phyloP scores from a whole-genome alignment of 2,329 filamentous ascomycete genomes.

The Byssochlamys sp. region DNA sequence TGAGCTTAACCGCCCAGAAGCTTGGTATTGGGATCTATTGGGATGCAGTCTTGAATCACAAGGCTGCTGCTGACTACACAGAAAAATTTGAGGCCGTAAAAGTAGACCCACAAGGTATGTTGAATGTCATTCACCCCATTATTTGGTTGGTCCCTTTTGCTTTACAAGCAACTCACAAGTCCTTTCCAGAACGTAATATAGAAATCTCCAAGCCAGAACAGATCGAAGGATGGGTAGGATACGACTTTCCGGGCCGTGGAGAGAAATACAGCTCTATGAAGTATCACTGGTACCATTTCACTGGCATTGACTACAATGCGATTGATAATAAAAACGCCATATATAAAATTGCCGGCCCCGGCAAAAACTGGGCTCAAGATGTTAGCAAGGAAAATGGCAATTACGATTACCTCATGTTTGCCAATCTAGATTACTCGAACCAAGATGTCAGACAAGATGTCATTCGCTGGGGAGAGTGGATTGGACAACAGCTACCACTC shows the following conservation, averaged over 20 bases:
- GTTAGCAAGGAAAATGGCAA: constrained; percentile 59
- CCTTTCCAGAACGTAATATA: constrained; percentile 42
- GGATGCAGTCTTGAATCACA: constrained; percentile 65
- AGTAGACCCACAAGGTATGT: constrained; percentile 46
- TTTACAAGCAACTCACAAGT: constrained; percentile 2
- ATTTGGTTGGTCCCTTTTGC: neutral
- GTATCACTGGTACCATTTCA: constrained; percentile 60
- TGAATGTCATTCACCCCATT: neutral
- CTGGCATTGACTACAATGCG: constrained; percentile 57
- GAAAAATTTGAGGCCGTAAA: constrained; percentile 55
- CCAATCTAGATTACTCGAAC: constrained; percentile 57
- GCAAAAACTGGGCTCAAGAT: constrained; percentile 54
- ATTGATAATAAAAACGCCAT: constrained; percentile 49
- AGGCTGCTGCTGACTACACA: constrained; percentile 56
- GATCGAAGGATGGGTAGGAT: constrained; percentile 60
- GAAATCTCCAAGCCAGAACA: constrained; percentile 48
- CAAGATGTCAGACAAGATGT: constrained; percentile 56
- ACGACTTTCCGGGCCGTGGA: constrained; percentile 54
- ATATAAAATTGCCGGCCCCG: constrained; percentile 55
- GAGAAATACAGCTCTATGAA: constrained; percentile 52
- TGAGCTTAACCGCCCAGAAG: constrained; percentile 44
- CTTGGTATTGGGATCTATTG: constrained; percentile 53
- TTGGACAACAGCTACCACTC: constrained; percentile 51
- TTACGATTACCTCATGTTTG: constrained; percentile 61
- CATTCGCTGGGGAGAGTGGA: constrained; percentile 59